Evolutionary conservation across 768 basidiomycete genomes (phyloP).

Genomic region (Boletus barrowsii): DNA sequence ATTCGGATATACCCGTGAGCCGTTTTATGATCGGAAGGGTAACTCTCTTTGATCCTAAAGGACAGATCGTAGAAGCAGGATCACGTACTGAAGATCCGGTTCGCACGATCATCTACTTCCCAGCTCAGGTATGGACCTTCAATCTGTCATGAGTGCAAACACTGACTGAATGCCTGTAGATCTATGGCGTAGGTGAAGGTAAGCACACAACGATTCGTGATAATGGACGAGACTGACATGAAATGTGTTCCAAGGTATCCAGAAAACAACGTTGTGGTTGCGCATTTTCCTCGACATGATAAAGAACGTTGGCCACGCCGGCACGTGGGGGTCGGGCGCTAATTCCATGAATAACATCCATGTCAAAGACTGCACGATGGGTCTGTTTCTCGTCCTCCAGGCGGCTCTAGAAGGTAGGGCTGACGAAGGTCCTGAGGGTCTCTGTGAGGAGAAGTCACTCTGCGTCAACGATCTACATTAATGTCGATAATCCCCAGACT

Average conservation of each 20-base stretch:
- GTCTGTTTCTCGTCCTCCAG: slow-evolving; percentile 35
- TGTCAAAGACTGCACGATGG: slow-evolving; percentile 38
- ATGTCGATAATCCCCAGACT: slow-evolving; percentile 29
- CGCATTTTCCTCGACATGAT: slow-evolving; percentile 36
- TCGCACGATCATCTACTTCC: slow-evolving; percentile 43
- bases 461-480: not conserved
- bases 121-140: slow-evolving; percentile 26
- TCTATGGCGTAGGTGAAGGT: slow-evolving; percentile 44
- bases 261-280: slow-evolving; percentile 37
- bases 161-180: slow-evolving; percentile 21
- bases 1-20: slow-evolving; percentile 31
- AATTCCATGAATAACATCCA: slow-evolving; percentile 40
- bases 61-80: slow-evolving; percentile 39
- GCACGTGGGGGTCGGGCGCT: slow-evolving; percentile 43
- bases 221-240: not conserved
- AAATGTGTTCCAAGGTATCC: slow-evolving; percentile 24
- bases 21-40: not conserved
- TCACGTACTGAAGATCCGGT: slow-evolving; percentile 38
- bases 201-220: not conserved
- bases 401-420: slow-evolving; percentile 41
- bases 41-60: not conserved
- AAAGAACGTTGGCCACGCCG: slow-evolving; percentile 33
- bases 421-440: slow-evolving; percentile 40
- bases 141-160: not conserved
- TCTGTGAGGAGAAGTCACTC: slow-evolving; percentile 31